Evolutionary conservation across 2,329 filamentous ascomycete genomes (phyloP).

Genomic region (Penicillium sp.): DNA sequence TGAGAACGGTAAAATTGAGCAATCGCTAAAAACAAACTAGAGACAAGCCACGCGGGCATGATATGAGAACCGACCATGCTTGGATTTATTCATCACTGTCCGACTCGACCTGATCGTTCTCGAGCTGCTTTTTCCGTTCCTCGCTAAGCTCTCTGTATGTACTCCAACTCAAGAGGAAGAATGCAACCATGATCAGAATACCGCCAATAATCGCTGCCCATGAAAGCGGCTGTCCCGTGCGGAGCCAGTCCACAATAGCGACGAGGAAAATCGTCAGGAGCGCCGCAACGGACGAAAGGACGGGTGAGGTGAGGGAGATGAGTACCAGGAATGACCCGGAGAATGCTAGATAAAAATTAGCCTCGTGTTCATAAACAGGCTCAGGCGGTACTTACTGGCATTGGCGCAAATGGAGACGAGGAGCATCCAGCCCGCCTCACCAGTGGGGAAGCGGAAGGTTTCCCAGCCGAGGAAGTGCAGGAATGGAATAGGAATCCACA

Average conservation of each 20-base stretch:
- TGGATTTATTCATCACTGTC: conserved; percentile 40
- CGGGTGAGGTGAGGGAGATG: conserved; percentile 88
- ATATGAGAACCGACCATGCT: neutral
- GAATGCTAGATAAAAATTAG: conserved; percentile 55
- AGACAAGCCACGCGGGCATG: neutral
- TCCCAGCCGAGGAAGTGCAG: conserved; percentile 78
- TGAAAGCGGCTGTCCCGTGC: conserved; percentile 74
- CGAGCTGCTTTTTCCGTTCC: conserved; percentile 63
- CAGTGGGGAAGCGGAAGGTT: conserved; percentile 75
- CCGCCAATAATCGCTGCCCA: conserved; percentile 78
- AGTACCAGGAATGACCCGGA: conserved; percentile 90
- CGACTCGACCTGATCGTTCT: conserved; percentile 43
- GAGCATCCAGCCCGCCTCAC: conserved; percentile 76
- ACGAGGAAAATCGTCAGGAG: conserved; percentile 96
- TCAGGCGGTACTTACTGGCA: conserved; percentile 57
- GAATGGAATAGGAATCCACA: conserved; percentile 89
- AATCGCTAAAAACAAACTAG: neutral
- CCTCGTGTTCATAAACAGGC: neutral
- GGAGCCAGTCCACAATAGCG: conserved; percentile 82
- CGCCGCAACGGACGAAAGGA: conserved; percentile 87
- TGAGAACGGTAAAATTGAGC: neutral
- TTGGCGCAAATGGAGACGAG: conserved; percentile 79
- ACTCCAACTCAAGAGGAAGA: conserved; percentile 82
- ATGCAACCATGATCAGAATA: conserved; percentile 80
- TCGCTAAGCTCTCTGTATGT: conserved; percentile 93